These are phyloP conservation scores for Ophiostoma sp. DNA, from an alignment of 2,329 filamentous ascomycete genomes.

Conservation along the genomic window DNA sequence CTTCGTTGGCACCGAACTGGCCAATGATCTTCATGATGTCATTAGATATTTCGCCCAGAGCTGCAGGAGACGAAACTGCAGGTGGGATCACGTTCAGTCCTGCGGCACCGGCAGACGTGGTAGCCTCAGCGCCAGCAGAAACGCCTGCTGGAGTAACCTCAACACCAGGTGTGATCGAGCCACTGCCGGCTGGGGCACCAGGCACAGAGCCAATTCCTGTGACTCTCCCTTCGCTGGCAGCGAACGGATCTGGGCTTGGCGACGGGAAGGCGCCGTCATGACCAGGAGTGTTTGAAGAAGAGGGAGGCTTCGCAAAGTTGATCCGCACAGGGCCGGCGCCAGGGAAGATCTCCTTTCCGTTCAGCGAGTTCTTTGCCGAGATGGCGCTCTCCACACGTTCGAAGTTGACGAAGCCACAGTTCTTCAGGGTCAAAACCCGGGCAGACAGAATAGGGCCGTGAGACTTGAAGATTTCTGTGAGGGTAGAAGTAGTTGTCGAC, in stretches of 20 bases:
- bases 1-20: conserved; percentile 79
- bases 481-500: conserved; percentile 89
- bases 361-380: conserved; percentile 78
- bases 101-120: conserved; percentile 25
- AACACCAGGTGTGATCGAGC: conserved; percentile 25
- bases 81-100: conserved; percentile 30
- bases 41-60: conserved; percentile 68
- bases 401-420: conserved; percentile 98
- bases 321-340: conserved; percentile 92
- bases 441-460: conserved; percentile 89
- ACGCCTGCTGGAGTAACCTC: conserved; percentile 30
- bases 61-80: conserved; percentile 60
- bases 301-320: conserved; percentile 94
- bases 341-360: conserved; percentile 97
- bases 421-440: conserved; percentile 94
- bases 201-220: conserved; percentile 29
- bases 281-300: conserved; percentile 80
- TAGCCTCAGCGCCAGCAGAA: neutral
- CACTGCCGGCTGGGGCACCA: conserved; percentile 32
- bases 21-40: conserved; percentile 83
- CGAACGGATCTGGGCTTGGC: conserved; percentile 82
- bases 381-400: conserved; percentile 87
- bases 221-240: conserved; percentile 35
- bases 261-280: conserved; percentile 84
- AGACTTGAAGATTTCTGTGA: conserved; percentile 92